These are phyloP conservation scores for Erigeron canadensis DNA, from an alignment of 129 eudicot genomes.

Conservation along the genomic window DNA sequence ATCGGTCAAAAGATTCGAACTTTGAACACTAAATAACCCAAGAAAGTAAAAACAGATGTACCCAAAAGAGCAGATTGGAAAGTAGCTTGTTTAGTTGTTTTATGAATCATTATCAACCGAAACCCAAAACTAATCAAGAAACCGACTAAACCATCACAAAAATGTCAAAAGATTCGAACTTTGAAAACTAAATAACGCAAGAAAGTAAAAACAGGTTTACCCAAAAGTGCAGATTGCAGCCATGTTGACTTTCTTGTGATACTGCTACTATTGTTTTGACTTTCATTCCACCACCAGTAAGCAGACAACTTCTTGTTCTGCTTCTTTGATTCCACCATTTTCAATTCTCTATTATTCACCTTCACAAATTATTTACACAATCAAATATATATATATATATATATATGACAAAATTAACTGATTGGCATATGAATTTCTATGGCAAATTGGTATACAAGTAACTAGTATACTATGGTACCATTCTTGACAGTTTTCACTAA, in stretches of 20 bases:
- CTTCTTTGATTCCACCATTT: conserved; percentile 43
- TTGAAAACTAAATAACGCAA: neutral
- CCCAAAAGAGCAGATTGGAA: conserved; percentile 65
- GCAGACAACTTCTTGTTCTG: conserved; percentile 42
- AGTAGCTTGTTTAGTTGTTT: too few relatives aligned
- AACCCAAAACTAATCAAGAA: too few relatives aligned
- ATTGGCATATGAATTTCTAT: too few relatives aligned
- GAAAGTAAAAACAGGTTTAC: conserved; percentile 23
- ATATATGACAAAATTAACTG: too few relatives aligned
- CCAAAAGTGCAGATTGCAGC: conserved; percentile 75
- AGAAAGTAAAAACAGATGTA: conserved; percentile 4
- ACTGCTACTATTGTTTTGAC: conserved; percentile 36
- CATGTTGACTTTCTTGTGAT: conserved; percentile 59
- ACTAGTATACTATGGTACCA: too few relatives aligned
- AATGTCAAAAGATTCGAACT: neutral
- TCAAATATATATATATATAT: neutral
- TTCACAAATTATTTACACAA: conserved; percentile 14
- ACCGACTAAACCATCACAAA: neutral
- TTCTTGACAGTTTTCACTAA: too few relatives aligned
- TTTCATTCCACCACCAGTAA: conserved; percentile 77
- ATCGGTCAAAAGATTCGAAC: neutral
- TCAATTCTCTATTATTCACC: conserved; percentile 6
- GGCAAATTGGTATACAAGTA: too few relatives aligned
- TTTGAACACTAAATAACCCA: neutral
- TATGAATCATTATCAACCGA: too few relatives aligned